Evolutionary conservation across 2,329 filamentous ascomycete genomes (phyloP), one percentile per base, ranked within the genome.

Genomic region (Epichloe typhina): DNA sequence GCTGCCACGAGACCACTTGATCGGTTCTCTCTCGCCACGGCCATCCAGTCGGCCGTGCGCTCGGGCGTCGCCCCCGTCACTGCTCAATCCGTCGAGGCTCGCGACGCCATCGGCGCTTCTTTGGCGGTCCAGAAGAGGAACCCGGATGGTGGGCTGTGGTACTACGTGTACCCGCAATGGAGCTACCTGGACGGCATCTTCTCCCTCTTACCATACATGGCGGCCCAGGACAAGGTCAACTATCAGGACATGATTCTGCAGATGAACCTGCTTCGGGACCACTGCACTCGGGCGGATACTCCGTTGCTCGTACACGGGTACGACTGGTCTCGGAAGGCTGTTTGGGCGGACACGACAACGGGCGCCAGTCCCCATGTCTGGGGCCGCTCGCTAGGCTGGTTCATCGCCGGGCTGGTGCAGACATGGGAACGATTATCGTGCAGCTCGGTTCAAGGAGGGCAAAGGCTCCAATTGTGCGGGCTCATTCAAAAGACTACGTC

Each of bases 381-480:
- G 77, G 69, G 67, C n/a, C 62, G 77, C 2, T 67, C 72, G 4
- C 58, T 77, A 2, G 76, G 74, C 1, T 80, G 76, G 77, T 79
- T 77, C 55, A 61, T 72, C 11, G 69, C 75, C 60, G 72, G 70
- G 0, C 58, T 79, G 8, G 65, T 77, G 2, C 74, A 80, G 49
- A 66, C 72, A 0, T 63, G 77, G 39, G 70, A 76, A 33, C 61
- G 69, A 3, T 69, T 73, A 52, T 45, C 47, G 11, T 56, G 51
- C 46, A n/a, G 21, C 11, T n/a, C 21, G n/a, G 41, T 40, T 31
- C 19, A 40, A n/a, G 21, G 31, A 3, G 47, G 47, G 8, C 19
- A 33, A 11, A 41, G 31, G 19, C 6, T 31, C 4, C 33, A 36
- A 11, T 12, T 54, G 5, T 54, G 54, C 59, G 73, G 5, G 55